Evolutionary conservation across 805 yeast species (phyloP), one percentile per base, ranked within the genome.

Genomic region (Saturnispora zaruensis): DNA sequence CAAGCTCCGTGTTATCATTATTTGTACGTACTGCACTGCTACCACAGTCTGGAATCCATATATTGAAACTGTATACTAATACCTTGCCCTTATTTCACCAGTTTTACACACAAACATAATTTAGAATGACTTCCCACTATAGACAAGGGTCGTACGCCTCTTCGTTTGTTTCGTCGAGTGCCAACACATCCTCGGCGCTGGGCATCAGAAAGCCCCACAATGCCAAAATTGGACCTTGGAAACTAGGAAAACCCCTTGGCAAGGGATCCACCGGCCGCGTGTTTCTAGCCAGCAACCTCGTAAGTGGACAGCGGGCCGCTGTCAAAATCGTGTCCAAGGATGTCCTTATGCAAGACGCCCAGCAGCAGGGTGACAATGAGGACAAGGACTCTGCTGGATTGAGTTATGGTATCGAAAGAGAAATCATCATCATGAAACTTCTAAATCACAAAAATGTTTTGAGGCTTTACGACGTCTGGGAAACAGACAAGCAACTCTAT

Each of bases 241-340:
- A 88, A 63, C 72, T 93, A 34, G 98, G 98, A 26, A 77, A 91
- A 57, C 93, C 99, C 2, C 71, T 93, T 46, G 99, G 99, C 23
- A 76, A 95, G 52, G 99, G 99, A n/a, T 85, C 96, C 13, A 87
- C 96, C 1, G 98, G 99, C 23, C 77, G 97, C 54, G 99, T 93
- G 16, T 73, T 96, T 52, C 74, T 93, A 50, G 98, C 99, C 14
- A 84, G 88, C 57, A 95, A 93, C 64, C 76, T 81, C 41, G 76
- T 77, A 48, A 84, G 93, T 1, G 93, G 93, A 45, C 84, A 88
- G 66, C 77, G 88, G 51, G 98, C 99, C 3, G 99, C 99, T 1
- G 96, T 93, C 46, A 93, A 93, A 66, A 89, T 93, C 55, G 96
- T 93, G 11, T 95, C 98, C 28, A 93, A 93, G 61, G 75, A 90